Base-by-base conservation (phyloP, 164 flowering plant genomes). In the Nymphaea colorata region DNA sequence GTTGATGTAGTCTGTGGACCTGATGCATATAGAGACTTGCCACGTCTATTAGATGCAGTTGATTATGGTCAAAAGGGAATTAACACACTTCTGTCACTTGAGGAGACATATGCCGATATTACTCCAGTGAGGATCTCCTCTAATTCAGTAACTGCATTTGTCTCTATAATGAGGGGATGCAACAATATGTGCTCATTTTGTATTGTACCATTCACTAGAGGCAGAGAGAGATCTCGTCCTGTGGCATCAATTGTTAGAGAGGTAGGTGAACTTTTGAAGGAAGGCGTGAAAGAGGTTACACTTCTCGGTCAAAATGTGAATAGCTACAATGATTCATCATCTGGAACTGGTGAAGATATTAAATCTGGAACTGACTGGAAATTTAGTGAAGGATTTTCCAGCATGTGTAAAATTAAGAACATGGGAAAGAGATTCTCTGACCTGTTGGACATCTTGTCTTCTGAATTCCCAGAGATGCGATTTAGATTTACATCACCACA, bases 1-100 rank as follows among this genome's bases (percentile, higher is more conserved):
- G 99, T 94, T 64, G 99, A 94, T 83, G 97, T 94, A 41, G 99
- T 94, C 1, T 91, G 99, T 72, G 99, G 99, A 2, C 99, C 95
- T 68, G 99, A 94, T 83, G 97, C 96, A 63, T 94, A 94, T 64
- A 82, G 99, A 66, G 97, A 94, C 74, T 78, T 94, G 73, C 99
- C 99, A 7, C 82, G 89, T 42, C 76, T 94, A 43, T 71, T 94
- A 57, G 96, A 88, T 71, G 97, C 89, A 72, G 99, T 91, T 14
- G 99, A 94, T 43, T 82, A 86, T 69, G 96, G 97, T 72, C 96
- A 94, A 62, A 94, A 88, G 71, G 98, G 99, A 66, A 94, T 94
- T 68, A 94, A 94, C 69, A 94, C 99, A 60, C 89, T 94, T 77
- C 91, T 91, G 70, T 94, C 98, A 3, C 93, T 94, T 67, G 98